A percentile compares a stretch with the other conserved stretches of the same genome.
phyloP scores from a whole-genome alignment of 352 stramenopile genomes.

The Proteromonas lacertae region DNA sequence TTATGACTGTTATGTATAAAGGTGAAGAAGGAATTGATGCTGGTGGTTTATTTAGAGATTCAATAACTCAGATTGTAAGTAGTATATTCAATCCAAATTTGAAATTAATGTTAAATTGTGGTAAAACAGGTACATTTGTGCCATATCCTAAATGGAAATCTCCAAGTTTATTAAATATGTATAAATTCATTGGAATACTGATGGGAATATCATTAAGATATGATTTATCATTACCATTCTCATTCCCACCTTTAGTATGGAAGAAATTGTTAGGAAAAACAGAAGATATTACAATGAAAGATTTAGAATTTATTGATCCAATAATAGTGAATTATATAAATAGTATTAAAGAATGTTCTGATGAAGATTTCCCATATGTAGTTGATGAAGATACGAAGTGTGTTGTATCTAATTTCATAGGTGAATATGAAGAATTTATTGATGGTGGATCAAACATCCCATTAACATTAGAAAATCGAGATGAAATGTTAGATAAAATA shows the following conservation, averaged over 20 bases:
- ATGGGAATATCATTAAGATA: slow-evolving; percentile 15
- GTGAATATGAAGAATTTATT: too few relatives aligned
- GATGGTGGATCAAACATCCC: slow-evolving; percentile 8
- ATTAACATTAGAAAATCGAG: slow-evolving; percentile 15
- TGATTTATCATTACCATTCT: slow-evolving; percentile 12
- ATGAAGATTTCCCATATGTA: slow-evolving; percentile 5
- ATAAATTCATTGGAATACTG: slow-evolving; percentile 14
- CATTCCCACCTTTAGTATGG: slow-evolving; percentile 14
- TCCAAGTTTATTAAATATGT: slow-evolving; percentile 12
- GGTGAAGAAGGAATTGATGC: too few relatives aligned
- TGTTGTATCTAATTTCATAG: slow-evolving; percentile 15
- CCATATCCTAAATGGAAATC: slow-evolving; percentile 10
- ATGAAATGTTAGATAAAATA: too few relatives aligned
- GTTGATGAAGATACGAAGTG: slow-evolving; percentile 7
- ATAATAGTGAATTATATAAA: too few relatives aligned
- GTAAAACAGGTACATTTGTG: slow-evolving; percentile 18
- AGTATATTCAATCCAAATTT: too few relatives aligned
- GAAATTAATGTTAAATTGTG: too few relatives aligned
- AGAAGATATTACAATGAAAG: slow-evolving; percentile 3
- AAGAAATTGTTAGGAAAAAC: slow-evolving; percentile 10
- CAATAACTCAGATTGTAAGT: too few relatives aligned
- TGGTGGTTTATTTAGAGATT: too few relatives aligned
- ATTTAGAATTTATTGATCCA: too few relatives aligned
- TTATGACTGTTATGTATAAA: too few relatives aligned
- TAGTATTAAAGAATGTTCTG: too few relatives aligned